Percentiles rank a stretch among this genome's conserved stretches.
phyloP scores from a whole-genome alignment of 179 eudicot species.

The Beta corolliflora region DNA sequence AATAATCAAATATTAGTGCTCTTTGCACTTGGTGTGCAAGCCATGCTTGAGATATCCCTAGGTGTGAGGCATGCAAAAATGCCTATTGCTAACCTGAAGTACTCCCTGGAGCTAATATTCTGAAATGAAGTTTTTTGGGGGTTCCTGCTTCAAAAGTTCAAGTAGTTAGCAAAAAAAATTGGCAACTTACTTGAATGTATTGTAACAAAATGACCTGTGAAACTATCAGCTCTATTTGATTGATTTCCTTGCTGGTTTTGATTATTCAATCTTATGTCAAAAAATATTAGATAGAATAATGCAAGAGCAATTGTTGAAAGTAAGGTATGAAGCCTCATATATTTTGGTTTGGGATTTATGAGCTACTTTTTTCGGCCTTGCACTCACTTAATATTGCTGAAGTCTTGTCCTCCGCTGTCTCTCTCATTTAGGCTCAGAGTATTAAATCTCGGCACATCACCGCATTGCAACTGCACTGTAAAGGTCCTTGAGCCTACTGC shows the following conservation, averaged over 20 bases:
- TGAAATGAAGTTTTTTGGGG: no score
- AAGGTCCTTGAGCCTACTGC: no score
- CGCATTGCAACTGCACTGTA: no score
- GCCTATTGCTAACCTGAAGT: neutral
- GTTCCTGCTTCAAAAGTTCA: neutral
- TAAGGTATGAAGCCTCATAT: neutral
- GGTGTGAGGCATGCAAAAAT: neutral
- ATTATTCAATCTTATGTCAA: no score
- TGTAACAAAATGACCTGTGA: neutral
- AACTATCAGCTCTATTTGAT: neutral
- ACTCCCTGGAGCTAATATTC: neutral
- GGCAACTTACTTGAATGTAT: neutral
- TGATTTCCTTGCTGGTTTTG: neutral
- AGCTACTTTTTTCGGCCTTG: neutral
- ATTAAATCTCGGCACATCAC: no score
- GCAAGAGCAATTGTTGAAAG: neutral
- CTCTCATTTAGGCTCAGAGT: no score
- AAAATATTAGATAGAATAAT: neutral
- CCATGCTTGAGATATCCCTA: neutral
- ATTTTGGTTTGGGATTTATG: neutral
- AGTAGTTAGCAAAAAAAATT: neutral
- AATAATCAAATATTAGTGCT: neutral
- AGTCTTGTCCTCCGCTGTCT: neutral
- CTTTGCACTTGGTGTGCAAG: neutral
- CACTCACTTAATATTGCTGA: neutral